phyloP scores from a whole-genome alignment of 306 rosid genomes.

The Vigna mungo region DNA sequence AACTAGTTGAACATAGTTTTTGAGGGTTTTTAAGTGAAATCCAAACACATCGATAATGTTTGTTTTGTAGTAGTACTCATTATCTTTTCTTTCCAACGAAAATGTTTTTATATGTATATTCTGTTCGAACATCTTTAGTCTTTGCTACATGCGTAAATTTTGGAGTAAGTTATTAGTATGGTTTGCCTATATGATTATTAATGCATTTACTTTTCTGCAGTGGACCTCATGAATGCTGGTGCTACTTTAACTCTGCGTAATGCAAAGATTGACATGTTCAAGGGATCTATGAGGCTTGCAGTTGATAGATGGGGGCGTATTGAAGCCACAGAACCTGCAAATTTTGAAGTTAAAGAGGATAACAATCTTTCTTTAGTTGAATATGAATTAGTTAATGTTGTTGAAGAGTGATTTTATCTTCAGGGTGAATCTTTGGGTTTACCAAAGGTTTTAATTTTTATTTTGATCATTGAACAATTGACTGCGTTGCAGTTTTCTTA shows the following conservation, averaged over 20 bases:
- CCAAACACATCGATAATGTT: not conserved
- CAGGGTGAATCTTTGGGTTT: slow-evolving; percentile 46
- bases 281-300: slow-evolving; percentile 92
- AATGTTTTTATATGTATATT: not conserved
- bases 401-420: slow-evolving; percentile 58
- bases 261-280: slow-evolving; percentile 95
- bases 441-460: slow-evolving; percentile 46
- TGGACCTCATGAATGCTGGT: slow-evolving; percentile 70
- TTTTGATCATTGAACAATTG: slow-evolving; percentile 49
- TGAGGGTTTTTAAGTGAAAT: too few relatives aligned
- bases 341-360: slow-evolving; percentile 76
- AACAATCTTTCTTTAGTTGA: slow-evolving; percentile 89
- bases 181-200: not conserved
- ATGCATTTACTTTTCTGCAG: slow-evolving; percentile 51
- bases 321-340: slow-evolving; percentile 74
- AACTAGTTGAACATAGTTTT: not conserved
- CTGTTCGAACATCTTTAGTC: not conserved
- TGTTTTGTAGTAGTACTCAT: not conserved
- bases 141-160: not conserved
- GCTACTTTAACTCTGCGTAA: slow-evolving; percentile 72
- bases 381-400: slow-evolving; percentile 83
- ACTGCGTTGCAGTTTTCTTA: slow-evolving; percentile 51
- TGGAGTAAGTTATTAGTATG: not conserved
- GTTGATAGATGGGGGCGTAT: slow-evolving; percentile 93
- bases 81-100: not conserved